Evolutionary conservation across 306 rosid genomes (phyloP), one percentile per base, ranked within the genome.

Genomic region (Quercus bicolor): DNA sequence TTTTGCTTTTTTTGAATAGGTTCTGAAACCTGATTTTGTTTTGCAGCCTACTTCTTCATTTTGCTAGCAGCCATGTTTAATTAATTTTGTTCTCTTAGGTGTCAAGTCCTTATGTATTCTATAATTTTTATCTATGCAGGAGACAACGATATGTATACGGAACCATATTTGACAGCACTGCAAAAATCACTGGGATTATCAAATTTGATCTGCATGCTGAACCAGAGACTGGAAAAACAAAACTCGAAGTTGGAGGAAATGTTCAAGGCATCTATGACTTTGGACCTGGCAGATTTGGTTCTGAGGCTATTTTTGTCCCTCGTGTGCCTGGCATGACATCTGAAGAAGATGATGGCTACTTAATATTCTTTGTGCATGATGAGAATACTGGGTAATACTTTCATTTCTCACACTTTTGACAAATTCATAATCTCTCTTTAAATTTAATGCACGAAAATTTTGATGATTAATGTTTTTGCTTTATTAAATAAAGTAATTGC

Each of bases 261-360:
- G 89, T 92, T 81, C 84, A 75, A 75, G 97, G 98, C 55, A 76
- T 91, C 48, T 91, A 88, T 74, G 98, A 92, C 75, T 84, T 95
- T 72, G 98, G 98, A 84, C 91, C 86, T 31, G 91, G 88, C 20
- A 88, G 84, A 81, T 95, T 83, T 78, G 97, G 98, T 62, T 95
- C 97, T 13, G 98, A 95, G 74, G 97, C 97, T 77, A 18, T 92
- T 76, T 95, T 82, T 88, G 95, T 92, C 61, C 98, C 97, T 1
- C 86, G 89, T 8, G 78, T 85, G 52, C 91, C 95, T 12, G 97
- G 94, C 48, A 80, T 76, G 5, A 43, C 86, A 64, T 87, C 98
- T 16, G 90, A 86, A 87, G 98, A 95, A 91, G 98, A 95, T 75
- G 97, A 92, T 81, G 98, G 98, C 80, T 92, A 88, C 89, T 85